phyloP scores from a whole-genome alignment of 176 grass and related monocot species.

The Phyllostachys edulis region DNA sequence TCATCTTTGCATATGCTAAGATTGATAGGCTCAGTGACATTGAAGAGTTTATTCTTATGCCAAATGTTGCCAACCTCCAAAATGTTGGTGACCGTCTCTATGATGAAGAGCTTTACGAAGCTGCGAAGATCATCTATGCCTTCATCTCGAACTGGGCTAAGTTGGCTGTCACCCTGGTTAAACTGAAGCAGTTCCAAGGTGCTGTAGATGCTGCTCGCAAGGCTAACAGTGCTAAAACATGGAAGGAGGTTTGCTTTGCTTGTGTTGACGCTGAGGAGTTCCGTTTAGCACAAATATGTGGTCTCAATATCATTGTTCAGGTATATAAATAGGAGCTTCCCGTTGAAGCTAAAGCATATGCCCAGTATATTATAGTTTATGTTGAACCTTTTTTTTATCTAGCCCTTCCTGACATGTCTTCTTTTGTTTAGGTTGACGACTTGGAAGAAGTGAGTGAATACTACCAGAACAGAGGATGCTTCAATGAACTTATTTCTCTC shows the following conservation, averaged over 20 bases:
- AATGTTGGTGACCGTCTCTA: constrained; percentile 87
- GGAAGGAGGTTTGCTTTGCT: constrained; percentile 98
- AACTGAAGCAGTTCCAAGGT: constrained; percentile 94
- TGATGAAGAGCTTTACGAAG: constrained; percentile 93
- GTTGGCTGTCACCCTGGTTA: constrained; percentile 83
- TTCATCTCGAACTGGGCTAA: constrained; percentile 99
- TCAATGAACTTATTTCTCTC: constrained; percentile 92
- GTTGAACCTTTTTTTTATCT: not conserved
- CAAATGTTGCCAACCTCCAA: constrained; percentile 98
- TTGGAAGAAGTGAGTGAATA: constrained; percentile 95
- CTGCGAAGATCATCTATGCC: constrained; percentile 95
- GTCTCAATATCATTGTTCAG: constrained; percentile 93
- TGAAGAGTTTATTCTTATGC: constrained; percentile 96
- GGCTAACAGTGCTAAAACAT: constrained; percentile 91
- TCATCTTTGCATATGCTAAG: constrained; percentile 98
- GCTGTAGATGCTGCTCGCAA: constrained; percentile 97
- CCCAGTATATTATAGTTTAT: not conserved
- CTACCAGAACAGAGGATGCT: constrained; percentile 96
- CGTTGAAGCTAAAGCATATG: not conserved
- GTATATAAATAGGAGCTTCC: constrained; percentile 38
- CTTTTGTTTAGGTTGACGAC: constrained; percentile 75
- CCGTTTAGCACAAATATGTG: constrained; percentile 91
- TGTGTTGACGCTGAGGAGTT: constrained; percentile 99
- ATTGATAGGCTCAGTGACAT: constrained; percentile 83
- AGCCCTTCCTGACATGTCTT: constrained; percentile 22